A percentile compares a stretch with the other conserved stretches of the same genome.
Conservation (phyloP, 805 yeast genomes). For the Yarrowia deformans region DNA sequence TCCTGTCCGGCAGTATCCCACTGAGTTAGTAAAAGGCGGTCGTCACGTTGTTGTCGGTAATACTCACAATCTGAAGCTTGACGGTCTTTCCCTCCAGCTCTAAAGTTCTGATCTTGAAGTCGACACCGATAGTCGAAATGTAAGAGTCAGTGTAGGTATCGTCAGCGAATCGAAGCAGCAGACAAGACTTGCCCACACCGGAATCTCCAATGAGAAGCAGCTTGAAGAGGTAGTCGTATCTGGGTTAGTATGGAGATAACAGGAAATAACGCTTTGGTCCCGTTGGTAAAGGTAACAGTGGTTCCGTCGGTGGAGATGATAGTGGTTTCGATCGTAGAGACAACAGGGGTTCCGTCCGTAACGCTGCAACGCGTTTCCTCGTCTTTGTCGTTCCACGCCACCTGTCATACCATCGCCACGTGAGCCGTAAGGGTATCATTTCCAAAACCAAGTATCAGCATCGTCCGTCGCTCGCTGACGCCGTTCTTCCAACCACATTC, state of each 20-base stretch:
- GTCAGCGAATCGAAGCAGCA: conserved; percentile 93
- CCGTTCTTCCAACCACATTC: neutral
- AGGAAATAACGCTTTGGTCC: too few relatives aligned
- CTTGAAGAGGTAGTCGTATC: conserved; percentile 97
- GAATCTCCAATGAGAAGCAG: conserved; percentile 96
- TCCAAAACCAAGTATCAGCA: too few relatives aligned
- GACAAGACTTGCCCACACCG: conserved; percentile 97
- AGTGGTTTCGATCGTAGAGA: too few relatives aligned
- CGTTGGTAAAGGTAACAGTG: too few relatives aligned
- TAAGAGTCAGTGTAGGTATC: conserved; percentile 96
- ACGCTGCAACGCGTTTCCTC: too few relatives aligned
- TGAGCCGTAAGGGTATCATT: too few relatives aligned
- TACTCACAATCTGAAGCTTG: conserved; percentile 78
- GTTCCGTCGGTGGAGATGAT: too few relatives aligned
- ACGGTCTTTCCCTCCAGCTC: conserved; percentile 97
- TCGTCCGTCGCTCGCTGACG: too few relatives aligned
- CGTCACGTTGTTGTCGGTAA: neutral
- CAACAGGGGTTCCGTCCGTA: too few relatives aligned
- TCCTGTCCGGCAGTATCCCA: conserved; percentile 99
- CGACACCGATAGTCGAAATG: conserved; percentile 97
- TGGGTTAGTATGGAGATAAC: conserved; percentile 48
- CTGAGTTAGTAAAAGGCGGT: conserved; percentile 39
- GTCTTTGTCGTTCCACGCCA: too few relatives aligned
- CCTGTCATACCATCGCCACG: too few relatives aligned
- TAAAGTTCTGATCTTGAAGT: conserved; percentile 69